These are phyloP conservation scores for Cyclostephanos tholiformis DNA, from an alignment of 108 stramenopile genomes.

Conservation along the genomic window DNA sequence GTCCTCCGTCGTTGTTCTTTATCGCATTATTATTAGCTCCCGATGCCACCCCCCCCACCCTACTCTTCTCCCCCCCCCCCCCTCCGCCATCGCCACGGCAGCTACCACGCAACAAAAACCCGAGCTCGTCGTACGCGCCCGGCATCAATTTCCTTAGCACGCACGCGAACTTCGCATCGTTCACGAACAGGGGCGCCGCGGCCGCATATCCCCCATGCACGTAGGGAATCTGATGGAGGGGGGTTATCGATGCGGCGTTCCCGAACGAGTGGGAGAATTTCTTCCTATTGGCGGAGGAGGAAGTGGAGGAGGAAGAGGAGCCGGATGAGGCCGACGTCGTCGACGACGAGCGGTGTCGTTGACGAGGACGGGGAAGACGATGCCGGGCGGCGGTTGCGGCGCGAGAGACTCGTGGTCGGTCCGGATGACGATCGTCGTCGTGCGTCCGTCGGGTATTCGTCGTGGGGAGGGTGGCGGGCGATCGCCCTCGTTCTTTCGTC, in stretches of 20 bases:
- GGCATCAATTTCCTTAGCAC: slow-evolving; percentile 47
- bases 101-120: slow-evolving; percentile 11
- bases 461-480: background rate
- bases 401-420: too few relatives aligned
- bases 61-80: background rate
- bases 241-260: slow-evolving; percentile 25
- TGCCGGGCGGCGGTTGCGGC: background rate
- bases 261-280: background rate
- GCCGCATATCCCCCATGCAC: slow-evolving; percentile 59
- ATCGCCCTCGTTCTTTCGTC: background rate
- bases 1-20: background rate
- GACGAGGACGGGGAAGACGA: background rate
- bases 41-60: background rate
- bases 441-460: too few relatives aligned
- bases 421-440: too few relatives aligned
- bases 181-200: slow-evolving; percentile 52
- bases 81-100: background rate
- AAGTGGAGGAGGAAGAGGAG: background rate
- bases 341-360: background rate
- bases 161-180: slow-evolving; percentile 29
- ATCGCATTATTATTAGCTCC: too few relatives aligned
- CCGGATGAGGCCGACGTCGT: too few relatives aligned
- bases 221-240: slow-evolving; percentile 52
- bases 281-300: background rate
- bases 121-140: slow-evolving; percentile 34